Percentiles rank a stretch among this genome's conserved stretches.
Conservation (phyloP, 2,329 filamentous ascomycete genomes). For the Aspergillus sclerotialis region DNA sequence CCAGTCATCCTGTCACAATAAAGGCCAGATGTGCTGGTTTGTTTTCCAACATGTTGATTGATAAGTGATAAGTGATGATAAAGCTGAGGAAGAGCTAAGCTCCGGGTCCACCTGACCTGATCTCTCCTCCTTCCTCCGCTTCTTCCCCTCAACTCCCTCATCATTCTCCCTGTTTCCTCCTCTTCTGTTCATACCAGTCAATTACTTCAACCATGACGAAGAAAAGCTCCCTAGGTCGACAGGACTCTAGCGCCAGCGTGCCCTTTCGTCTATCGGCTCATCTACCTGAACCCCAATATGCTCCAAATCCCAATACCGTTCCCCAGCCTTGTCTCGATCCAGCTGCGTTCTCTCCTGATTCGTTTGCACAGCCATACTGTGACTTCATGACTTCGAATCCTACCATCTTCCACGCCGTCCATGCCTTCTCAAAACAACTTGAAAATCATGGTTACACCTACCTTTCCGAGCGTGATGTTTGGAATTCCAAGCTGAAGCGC, state of each 20-base stretch:
- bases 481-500: slow-evolving; percentile 62
- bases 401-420: slow-evolving; percentile 86
- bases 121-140: too few relatives aligned
- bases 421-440: slow-evolving; percentile 68
- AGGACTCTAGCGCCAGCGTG: slow-evolving; percentile 14
- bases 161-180: too few relatives aligned
- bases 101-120: too few relatives aligned
- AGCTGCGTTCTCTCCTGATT: slow-evolving; percentile 38
- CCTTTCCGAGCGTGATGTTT: slow-evolving; percentile 69
- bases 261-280: slow-evolving; percentile 3
- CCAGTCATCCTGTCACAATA: too few relatives aligned
- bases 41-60: too few relatives aligned
- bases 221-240: slow-evolving; percentile 19
- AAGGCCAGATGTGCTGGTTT: too few relatives aligned
- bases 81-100: too few relatives aligned
- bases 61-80: too few relatives aligned
- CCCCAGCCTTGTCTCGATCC: slow-evolving; percentile 7
- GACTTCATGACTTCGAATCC: slow-evolving; percentile 85
- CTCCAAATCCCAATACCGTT: slow-evolving; percentile 9
- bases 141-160: too few relatives aligned
- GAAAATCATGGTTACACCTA: slow-evolving; percentile 65
- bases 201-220: slow-evolving; percentile 31
- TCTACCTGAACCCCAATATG: slow-evolving; percentile 16
- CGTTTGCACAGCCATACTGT: slow-evolving; percentile 76
- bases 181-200: too few relatives aligned